phyloP scores from a whole-genome alignment of 2,329 filamentous ascomycete species.

The Penicillium sp. region DNA sequence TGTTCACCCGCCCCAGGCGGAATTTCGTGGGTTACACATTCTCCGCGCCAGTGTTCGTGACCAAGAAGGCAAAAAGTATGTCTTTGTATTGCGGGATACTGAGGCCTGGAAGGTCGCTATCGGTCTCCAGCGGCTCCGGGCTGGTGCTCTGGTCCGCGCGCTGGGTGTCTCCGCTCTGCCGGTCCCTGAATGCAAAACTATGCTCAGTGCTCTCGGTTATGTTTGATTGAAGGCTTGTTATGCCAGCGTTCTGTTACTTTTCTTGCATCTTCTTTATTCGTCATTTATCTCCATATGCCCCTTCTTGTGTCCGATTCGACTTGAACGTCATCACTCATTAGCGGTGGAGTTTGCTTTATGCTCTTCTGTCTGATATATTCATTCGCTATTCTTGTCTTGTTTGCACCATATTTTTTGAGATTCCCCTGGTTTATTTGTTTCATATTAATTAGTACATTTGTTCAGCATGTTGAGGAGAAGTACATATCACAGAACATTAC shows the following conservation, averaged over 20 bases:
- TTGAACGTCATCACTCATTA: conserved; percentile 23
- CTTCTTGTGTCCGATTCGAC: conserved; percentile 3
- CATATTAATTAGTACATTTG: conserved; percentile 20
- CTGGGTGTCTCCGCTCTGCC: conserved; percentile 56
- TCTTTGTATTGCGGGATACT: conserved; percentile 59
- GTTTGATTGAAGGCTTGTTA: conserved; percentile 21
- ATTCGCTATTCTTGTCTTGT: conserved; percentile 18
- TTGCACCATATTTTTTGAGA: conserved; percentile 18
- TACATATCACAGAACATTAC: conserved; percentile 19
- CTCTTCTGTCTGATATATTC: conserved; percentile 24
- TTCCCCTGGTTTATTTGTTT: conserved; percentile 18
- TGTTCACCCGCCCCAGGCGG: conserved; percentile 31
- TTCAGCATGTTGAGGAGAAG: conserved; percentile 20
- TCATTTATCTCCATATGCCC: conserved; percentile 1
- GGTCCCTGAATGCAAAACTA: conserved; percentile 42
- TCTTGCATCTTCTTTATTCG: conserved; percentile 7
- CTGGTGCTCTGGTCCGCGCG: conserved; percentile 56
- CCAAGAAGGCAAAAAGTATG: conserved; percentile 60
- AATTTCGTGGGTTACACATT: conserved; percentile 53
- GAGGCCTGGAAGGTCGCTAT: conserved; percentile 64
- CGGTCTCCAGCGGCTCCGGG: conserved; percentile 57
- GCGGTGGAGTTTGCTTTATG: conserved; percentile 29
- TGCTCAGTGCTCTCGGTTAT: conserved; percentile 44
- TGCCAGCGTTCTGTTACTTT: conserved; percentile 1
- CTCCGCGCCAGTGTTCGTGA: conserved; percentile 60